Conservation (phyloP, 495 filamentous ascomycete genomes). For the Recurvomyces mirabilis region DNA sequence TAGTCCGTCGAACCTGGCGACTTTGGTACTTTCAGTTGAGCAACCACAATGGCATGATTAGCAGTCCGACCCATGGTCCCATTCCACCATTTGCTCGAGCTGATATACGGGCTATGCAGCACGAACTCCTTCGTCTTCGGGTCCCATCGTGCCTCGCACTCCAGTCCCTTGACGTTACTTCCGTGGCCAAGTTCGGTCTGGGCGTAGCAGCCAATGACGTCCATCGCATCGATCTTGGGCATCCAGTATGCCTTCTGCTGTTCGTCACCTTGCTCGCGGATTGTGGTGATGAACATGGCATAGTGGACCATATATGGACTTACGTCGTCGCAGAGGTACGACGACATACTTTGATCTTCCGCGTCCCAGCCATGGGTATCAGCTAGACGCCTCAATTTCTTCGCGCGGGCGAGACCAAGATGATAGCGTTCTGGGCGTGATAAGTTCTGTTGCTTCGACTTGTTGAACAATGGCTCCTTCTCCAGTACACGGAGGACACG, state of each 20-base stretch:
- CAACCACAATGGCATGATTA: constrained; percentile 38
- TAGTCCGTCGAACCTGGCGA: constrained; percentile 19
- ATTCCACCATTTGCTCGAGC: constrained; percentile 44
- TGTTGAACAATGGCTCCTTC: constrained; percentile 33
- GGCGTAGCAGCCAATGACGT: constrained; percentile 38
- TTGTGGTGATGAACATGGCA: constrained; percentile 32
- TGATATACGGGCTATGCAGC: constrained; percentile 38
- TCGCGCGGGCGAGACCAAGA: constrained; percentile 38
- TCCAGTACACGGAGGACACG: constrained; percentile 32
- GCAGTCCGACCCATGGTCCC: constrained; percentile 37
- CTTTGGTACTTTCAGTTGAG: constrained; percentile 35
- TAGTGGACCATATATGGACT: constrained; percentile 34
- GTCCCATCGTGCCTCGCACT: constrained; percentile 37
- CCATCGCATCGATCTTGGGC: constrained; percentile 34
- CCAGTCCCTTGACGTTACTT: constrained; percentile 39
- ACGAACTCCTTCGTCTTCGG: constrained; percentile 33
- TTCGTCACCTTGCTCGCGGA: constrained; percentile 37
- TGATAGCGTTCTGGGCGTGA: constrained; percentile 38
- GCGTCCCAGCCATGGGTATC: constrained; percentile 33
- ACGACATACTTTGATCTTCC: constrained; percentile 36
- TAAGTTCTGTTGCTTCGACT: constrained; percentile 36
- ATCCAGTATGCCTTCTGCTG: constrained; percentile 36
- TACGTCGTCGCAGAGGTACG: constrained; percentile 40
- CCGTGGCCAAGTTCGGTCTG: constrained; percentile 39
- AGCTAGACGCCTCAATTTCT: constrained; percentile 34